A percentile compares a stretch with the other conserved stretches of the same genome.
These are phyloP conservation scores for Populus tomentosa DNA, from an alignment of 441 rosid species.

Conservation along the genomic window DNA sequence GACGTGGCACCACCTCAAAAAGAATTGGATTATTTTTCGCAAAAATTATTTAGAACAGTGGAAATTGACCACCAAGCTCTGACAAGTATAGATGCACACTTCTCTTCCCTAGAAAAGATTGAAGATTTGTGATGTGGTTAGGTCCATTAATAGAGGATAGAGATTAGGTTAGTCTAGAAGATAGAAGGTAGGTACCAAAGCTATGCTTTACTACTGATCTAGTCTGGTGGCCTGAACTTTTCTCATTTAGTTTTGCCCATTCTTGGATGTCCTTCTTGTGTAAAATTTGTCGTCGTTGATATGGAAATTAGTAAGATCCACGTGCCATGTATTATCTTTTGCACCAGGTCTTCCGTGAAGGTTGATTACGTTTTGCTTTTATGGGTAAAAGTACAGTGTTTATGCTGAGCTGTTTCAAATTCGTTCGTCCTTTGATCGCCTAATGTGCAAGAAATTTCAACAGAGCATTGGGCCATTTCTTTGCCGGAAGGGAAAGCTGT, in stretches of 20 bases:
- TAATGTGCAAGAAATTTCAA: too few relatives aligned
- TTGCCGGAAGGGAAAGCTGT: background rate
- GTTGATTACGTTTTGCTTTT: too few relatives aligned
- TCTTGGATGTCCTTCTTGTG: background rate
- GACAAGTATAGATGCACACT: slow-evolving; percentile 36
- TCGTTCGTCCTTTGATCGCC: too few relatives aligned
- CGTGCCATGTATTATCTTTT: background rate
- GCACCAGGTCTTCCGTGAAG: background rate
- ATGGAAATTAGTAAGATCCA: background rate
- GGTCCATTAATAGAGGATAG: slow-evolving; percentile 4
- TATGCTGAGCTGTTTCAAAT: too few relatives aligned
- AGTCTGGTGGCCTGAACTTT: slow-evolving; percentile 13
- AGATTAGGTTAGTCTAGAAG: slow-evolving; percentile 12
- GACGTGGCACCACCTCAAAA: slow-evolving; percentile 18
- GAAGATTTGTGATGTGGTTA: slow-evolving; percentile 37
- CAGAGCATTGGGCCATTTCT: background rate
- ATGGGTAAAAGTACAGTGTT: too few relatives aligned
- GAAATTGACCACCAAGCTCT: slow-evolving; percentile 60
- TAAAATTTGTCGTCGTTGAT: background rate
- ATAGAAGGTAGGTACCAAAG: slow-evolving; percentile 5
- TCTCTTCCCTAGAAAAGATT: slow-evolving; percentile 47
- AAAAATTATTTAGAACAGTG: slow-evolving; percentile 32
- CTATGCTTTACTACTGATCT: slow-evolving; percentile 11
- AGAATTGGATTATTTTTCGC: slow-evolving; percentile 27
- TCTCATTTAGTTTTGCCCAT: background rate